A percentile compares a stretch with the other conserved stretches of the same genome.
Conservation (phyloP, 768 basidiomycete genomes). For the Guyanaporus albipodus region DNA sequence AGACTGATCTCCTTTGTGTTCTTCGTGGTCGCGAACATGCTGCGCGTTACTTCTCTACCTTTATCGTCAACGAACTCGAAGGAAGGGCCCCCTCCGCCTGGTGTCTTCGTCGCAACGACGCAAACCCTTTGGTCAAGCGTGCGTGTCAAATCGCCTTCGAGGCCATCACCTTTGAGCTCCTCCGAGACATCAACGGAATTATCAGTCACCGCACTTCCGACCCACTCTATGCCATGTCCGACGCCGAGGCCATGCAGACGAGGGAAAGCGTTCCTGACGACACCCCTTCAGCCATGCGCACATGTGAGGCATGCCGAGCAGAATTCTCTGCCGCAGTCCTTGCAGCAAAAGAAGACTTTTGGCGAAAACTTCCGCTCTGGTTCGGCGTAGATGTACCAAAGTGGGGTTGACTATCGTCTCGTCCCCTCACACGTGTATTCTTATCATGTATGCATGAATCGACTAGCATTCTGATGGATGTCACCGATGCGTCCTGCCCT, state of each 20-base stretch:
- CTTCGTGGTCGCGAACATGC: slow-evolving; percentile 69
- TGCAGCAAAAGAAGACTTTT: slow-evolving; percentile 57
- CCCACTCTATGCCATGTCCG: slow-evolving; percentile 65
- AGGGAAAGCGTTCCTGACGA: slow-evolving; percentile 44
- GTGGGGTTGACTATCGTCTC: slow-evolving; percentile 29
- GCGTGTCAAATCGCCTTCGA: slow-evolving; percentile 71
- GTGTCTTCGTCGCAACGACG: slow-evolving; percentile 50
- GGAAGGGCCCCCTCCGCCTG: slow-evolving; percentile 48
- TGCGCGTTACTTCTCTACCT: slow-evolving; percentile 71
- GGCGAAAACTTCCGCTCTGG: slow-evolving; percentile 62
- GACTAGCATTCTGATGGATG: background rate
- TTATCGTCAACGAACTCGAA: slow-evolving; percentile 72
- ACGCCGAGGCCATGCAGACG: slow-evolving; percentile 63
- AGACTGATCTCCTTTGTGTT: slow-evolving; percentile 53
- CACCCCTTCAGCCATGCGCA: slow-evolving; percentile 43
- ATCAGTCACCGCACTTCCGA: slow-evolving; percentile 63
- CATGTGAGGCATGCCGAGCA: slow-evolving; percentile 61
- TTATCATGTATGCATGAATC: background rate
- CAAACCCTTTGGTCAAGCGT: slow-evolving; percentile 43
- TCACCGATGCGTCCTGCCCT: too few relatives aligned
- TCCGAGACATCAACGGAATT: slow-evolving; percentile 69
- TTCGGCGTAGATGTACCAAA: slow-evolving; percentile 51
- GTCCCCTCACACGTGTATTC: slow-evolving; percentile 17
- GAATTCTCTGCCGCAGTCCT: slow-evolving; percentile 63
- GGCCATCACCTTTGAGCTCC: slow-evolving; percentile 67